Evolutionary conservation across 495 filamentous ascomycete genomes (phyloP), one percentile per base, ranked within the genome.

Genomic region (Aspergillus wentii): DNA sequence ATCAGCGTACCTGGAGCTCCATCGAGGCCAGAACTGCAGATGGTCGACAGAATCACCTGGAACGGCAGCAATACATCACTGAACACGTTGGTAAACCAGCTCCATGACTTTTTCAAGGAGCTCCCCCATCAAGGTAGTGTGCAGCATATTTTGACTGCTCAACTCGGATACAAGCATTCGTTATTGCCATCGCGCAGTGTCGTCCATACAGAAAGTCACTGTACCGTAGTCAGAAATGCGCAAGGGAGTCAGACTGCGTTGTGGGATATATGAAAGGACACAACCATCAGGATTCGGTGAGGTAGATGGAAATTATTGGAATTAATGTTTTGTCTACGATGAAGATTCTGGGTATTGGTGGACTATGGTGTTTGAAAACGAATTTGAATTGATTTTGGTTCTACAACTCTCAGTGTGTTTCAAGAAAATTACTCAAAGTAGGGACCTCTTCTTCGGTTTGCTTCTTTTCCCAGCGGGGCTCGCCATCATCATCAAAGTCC

Each of bases 401-500:
- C n/a, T n/a, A n/a, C n/a, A n/a, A n/a, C n/a, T n/a, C n/a, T n/a
- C n/a, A n/a, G n/a, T n/a, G 1, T 14, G 25, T 33, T 3, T 40
- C 33, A 13, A 45, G 44, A 42, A 68, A 61, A 48, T 66, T 61
- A n/a, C 30, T 38, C 36, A 68, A 38, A 13, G 33, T 39, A 15
- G 60, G 55, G 9, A 52, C 59, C 29, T 40, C 17, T 35, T 58
- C 49, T 7, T 34, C 48, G 30, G 40, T 39, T 4, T 22, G 33
- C 20, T 52, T 51, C n/a, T 42, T 35, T 11, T 31, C 36, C 82
- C 85, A 85, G 9, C 81, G 59, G 0, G 88, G 87, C 54, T 85
- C 76, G 20, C 91, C 91, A 59, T 94, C 82, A 17, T 89, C 80
- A 51, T 92, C 82, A 58, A 96, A 95, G 40, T 83, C 75, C 1